Evolutionary conservation across 768 basidiomycete species (phyloP), one percentile per base, ranked within the genome.

Genomic region (Termitomyces sp.): DNA sequence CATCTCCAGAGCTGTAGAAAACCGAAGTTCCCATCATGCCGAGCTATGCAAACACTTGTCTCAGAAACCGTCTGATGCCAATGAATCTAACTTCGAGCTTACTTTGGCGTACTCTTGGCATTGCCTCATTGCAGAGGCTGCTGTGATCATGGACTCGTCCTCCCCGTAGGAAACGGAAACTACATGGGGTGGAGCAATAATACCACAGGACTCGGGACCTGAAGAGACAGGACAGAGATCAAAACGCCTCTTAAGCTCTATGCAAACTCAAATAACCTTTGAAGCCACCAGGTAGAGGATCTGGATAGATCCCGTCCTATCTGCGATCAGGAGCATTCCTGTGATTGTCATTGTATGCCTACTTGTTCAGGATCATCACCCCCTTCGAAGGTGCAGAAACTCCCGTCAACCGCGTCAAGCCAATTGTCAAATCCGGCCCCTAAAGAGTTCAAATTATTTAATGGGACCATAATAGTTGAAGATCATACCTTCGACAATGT

Each of bases 11-110:
- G 39, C 79, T 75, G 69, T 85, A 85, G 32, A 83, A 64, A 5
- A 89, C 56, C 5, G 84, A 82, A 18, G 82, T 75, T 14, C 87
- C 88, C 53, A 86, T 79, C 24, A 81, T 71, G 22, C 86, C 86
- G 37, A 89, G 81, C 67, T 79, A n/a, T n/a, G n/a, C n/a, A 30
- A 40, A 8, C 48, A 7, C n/a, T n/a, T 30, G 7, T 48, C 20
- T 52, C 5, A 52, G 42, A n/a, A 10, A 30, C 20, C 7, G 30
- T 4, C 24, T 26, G 36, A 18, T 45, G 14, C 4, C 10, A 20
- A 9, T 10, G 24, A 36, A n/a, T 24, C n/a, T 1, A 47, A 26
- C 34, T 46, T 37, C 16, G 10, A 18, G 26, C 46, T 27, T 51
- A 71, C 72, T 62, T 73, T 76, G 0, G 81, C 85, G 58, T 76